Evolutionary conservation across 2,329 filamentous ascomycete genomes (phyloP).

Genomic region (Verticillium dahliae): DNA sequence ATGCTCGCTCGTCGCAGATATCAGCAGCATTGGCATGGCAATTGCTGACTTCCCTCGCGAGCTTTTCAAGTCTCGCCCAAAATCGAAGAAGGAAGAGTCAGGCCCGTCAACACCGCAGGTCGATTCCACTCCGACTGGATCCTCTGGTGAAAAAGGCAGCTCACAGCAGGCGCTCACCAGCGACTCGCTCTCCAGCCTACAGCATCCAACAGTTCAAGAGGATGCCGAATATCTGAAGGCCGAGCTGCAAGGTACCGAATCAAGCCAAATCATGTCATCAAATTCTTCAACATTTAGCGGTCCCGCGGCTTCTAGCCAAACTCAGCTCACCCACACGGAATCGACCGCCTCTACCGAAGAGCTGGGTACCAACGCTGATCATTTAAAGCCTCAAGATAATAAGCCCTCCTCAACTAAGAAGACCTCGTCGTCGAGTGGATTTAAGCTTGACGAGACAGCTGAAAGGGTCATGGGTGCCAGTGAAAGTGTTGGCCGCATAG

Average conservation of each 20-base stretch:
- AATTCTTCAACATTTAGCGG: background rate
- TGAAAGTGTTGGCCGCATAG: slow-evolving; percentile 64
- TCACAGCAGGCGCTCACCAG: background rate
- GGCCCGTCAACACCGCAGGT: slow-evolving; percentile 1
- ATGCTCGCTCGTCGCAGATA: slow-evolving; percentile 73
- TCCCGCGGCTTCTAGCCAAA: background rate
- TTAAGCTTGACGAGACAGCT: slow-evolving; percentile 16
- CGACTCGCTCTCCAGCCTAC: background rate
- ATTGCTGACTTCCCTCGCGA: slow-evolving; percentile 66
- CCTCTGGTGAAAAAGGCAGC: background rate
- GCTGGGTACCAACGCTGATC: background rate
- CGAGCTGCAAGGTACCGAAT: background rate
- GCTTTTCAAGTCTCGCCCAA: slow-evolving; percentile 37
- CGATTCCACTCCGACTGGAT: background rate
- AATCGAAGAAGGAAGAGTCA: slow-evolving; percentile 9
- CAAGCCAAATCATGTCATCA: background rate
- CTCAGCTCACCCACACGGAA: background rate
- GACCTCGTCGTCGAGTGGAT: slow-evolving; percentile 11
- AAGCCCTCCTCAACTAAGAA: background rate
- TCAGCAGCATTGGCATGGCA: slow-evolving; percentile 74
- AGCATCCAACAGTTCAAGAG: background rate
- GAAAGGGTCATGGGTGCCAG: slow-evolving; percentile 60
- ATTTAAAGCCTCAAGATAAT: background rate
- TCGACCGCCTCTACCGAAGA: background rate
- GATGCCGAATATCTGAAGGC: background rate